These are phyloP conservation scores for Ascochyta koolunga DNA, from an alignment of 2,329 filamentous ascomycete genomes.

Conservation along the genomic window DNA sequence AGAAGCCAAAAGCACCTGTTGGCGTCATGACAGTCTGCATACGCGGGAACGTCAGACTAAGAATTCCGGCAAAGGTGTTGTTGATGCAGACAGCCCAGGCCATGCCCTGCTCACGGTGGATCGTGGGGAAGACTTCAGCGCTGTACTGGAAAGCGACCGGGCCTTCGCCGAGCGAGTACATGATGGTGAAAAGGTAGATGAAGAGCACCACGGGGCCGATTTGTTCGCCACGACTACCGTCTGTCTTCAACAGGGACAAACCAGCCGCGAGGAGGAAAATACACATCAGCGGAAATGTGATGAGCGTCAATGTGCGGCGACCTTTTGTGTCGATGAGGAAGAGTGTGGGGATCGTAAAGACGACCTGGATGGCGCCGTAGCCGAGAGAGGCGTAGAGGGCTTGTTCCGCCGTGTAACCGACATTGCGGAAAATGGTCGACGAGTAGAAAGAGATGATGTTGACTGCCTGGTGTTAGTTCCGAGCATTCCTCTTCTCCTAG, in stretches of 20 bases:
- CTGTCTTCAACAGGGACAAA: slow-evolving; percentile 41
- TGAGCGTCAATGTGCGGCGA: slow-evolving; percentile 39
- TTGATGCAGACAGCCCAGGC: slow-evolving; percentile 50
- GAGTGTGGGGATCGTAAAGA: slow-evolving; percentile 46
- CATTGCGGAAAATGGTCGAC: slow-evolving; percentile 69
- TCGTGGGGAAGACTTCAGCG: slow-evolving; percentile 48
- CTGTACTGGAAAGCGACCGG: slow-evolving; percentile 59
- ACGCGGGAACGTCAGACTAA: slow-evolving; percentile 48
- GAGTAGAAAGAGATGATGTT: slow-evolving; percentile 88
- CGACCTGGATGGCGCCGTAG: slow-evolving; percentile 45
- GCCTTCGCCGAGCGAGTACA: slow-evolving; percentile 47
- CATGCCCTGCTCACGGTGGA: slow-evolving; percentile 50
- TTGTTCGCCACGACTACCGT: slow-evolving; percentile 22
- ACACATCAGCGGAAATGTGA: slow-evolving; percentile 47
- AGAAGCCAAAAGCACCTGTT: slow-evolving; percentile 50
- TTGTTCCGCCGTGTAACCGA: slow-evolving; percentile 34
- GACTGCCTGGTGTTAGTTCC: slow-evolving; percentile 15
- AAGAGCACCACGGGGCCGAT: slow-evolving; percentile 46
- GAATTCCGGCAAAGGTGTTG: slow-evolving; percentile 52
- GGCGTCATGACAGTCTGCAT: slow-evolving; percentile 49
- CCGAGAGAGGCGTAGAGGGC: slow-evolving; percentile 47
- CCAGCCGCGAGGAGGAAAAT: slow-evolving; percentile 45
- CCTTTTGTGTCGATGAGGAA: slow-evolving; percentile 50
- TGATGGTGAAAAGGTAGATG: slow-evolving; percentile 46
- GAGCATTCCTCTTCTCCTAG: fast-evolving